Evolutionary conservation across 1,284 basidiomycete species (phyloP).

Genomic region (Vanrija humicola): DNA sequence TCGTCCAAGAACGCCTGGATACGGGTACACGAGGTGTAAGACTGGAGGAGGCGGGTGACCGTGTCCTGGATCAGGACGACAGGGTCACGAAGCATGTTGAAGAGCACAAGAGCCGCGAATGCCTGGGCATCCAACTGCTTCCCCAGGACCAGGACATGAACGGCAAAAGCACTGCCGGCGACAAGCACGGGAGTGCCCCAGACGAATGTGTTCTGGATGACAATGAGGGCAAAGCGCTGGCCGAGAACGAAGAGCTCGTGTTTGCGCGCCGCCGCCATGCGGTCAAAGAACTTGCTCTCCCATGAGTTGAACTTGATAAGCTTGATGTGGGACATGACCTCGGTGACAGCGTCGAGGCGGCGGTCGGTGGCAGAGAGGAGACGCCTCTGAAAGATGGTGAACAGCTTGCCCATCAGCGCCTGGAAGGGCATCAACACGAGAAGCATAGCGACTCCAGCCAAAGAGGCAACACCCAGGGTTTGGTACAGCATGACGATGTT

Average conservation of each 20-base stretch:
- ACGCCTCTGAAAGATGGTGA: constrained; percentile 50
- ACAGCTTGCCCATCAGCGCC: constrained; percentile 47
- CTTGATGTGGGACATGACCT: constrained; percentile 55
- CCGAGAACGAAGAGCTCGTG: constrained; percentile 52
- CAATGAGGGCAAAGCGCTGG: constrained; percentile 48
- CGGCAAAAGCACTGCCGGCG: constrained; percentile 52
- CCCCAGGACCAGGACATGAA: constrained; percentile 39
- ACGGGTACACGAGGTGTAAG: constrained; percentile 48
- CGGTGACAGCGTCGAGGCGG: constrained; percentile 54
- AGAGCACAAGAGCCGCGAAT: constrained; percentile 55
- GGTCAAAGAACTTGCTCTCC: constrained; percentile 51
- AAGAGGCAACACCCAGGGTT: constrained; percentile 48
- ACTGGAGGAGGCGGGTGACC: constrained; percentile 52
- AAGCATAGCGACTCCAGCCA: constrained; percentile 50
- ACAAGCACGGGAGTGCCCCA: constrained; percentile 53
- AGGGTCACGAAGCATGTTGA: constrained; percentile 52
- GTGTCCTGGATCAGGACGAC: constrained; percentile 40
- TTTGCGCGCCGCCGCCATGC: constrained; percentile 51
- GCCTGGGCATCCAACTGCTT: constrained; percentile 39
- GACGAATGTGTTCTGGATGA: constrained; percentile 47
- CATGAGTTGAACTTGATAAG: constrained; percentile 54
- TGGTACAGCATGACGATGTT: constrained; percentile 51
- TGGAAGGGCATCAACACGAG: constrained; percentile 48
- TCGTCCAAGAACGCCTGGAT: constrained; percentile 53
- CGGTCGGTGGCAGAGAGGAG: constrained; percentile 55